phyloP scores from a whole-genome alignment of 441 rosid species.

The Hura crepitans region DNA sequence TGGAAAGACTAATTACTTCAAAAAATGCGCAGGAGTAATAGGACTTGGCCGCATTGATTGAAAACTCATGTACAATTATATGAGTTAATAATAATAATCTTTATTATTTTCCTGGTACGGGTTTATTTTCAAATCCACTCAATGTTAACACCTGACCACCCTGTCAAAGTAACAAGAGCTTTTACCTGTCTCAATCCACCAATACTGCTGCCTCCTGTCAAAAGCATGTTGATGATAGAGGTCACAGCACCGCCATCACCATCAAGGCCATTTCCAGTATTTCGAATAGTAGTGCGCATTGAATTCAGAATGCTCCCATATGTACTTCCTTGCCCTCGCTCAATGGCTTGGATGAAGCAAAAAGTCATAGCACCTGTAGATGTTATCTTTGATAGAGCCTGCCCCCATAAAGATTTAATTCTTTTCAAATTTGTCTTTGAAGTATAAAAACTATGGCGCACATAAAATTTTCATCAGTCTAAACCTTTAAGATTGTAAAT shows the following conservation, averaged over 20 bases:
- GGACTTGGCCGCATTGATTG: not conserved
- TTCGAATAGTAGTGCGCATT: slow-evolving; percentile 70
- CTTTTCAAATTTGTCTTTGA: not conserved
- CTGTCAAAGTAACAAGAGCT: not conserved
- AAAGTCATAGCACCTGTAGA: slow-evolving; percentile 95
- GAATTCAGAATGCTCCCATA: slow-evolving; percentile 77
- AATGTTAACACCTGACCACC: not conserved
- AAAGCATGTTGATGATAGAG: slow-evolving; percentile 67
- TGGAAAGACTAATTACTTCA: not conserved
- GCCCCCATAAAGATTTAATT: slow-evolving; percentile 13
- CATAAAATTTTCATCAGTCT: no score
- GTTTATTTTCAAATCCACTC: not conserved
- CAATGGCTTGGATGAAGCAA: slow-evolving; percentile 90
- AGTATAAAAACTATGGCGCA: not conserved
- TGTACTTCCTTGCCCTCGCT: slow-evolving; percentile 61
- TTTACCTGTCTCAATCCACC: slow-evolving; percentile 73
- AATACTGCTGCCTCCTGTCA: slow-evolving; percentile 60
- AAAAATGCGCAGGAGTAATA: not conserved
- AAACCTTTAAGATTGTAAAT: no score
- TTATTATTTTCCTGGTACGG: no score
- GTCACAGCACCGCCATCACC: slow-evolving; percentile 66
- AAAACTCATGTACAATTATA: not conserved
- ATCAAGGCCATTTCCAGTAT: slow-evolving; percentile 36
- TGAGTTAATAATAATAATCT: not conserved
- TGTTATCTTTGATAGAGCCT: slow-evolving; percentile 82